Conservation (phyloP, 2,329 filamentous ascomycete species). For the Catunica adiposa region DNA sequence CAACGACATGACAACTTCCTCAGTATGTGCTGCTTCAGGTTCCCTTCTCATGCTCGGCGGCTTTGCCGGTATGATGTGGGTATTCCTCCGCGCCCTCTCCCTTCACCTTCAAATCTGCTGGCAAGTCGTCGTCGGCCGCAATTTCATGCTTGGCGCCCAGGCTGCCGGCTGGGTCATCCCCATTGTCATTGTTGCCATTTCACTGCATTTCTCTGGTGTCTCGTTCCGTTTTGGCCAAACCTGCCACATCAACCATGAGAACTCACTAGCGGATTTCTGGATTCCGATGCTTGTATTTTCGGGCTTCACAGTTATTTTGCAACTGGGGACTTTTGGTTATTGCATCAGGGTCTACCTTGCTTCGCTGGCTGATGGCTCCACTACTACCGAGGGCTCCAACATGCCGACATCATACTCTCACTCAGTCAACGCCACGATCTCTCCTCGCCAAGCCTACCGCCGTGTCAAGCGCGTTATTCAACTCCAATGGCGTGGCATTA, state of each 20-base stretch:
- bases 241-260: constrained; percentile 84
- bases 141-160: constrained; percentile 78
- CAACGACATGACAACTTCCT: constrained; percentile 70
- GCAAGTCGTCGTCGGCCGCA: constrained; percentile 76
- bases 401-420: constrained; percentile 49
- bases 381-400: constrained; percentile 53
- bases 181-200: constrained; percentile 54
- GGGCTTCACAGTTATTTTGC: constrained; percentile 58
- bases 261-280: constrained; percentile 78
- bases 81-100: constrained; percentile 75
- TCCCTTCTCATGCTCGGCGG: constrained; percentile 74
- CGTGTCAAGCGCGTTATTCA: constrained; percentile 73
- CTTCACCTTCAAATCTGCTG: constrained; percentile 97
- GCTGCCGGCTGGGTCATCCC: constrained; percentile 72
- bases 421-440: constrained; percentile 58
- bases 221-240: constrained; percentile 85
- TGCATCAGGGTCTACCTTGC: constrained; percentile 90
- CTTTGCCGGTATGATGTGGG: constrained; percentile 72
- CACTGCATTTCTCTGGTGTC: constrained; percentile 72
- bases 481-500: constrained; percentile 87
- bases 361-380: constrained; percentile 57
- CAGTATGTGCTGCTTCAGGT: constrained; percentile 76
- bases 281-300: constrained; percentile 70
- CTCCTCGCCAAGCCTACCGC: constrained; percentile 73
- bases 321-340: constrained; percentile 75